These are phyloP conservation scores for Gorgonomyces haynaldii DNA, from an alignment of 192 early-diverging fungal species.

Conservation along the genomic window DNA sequence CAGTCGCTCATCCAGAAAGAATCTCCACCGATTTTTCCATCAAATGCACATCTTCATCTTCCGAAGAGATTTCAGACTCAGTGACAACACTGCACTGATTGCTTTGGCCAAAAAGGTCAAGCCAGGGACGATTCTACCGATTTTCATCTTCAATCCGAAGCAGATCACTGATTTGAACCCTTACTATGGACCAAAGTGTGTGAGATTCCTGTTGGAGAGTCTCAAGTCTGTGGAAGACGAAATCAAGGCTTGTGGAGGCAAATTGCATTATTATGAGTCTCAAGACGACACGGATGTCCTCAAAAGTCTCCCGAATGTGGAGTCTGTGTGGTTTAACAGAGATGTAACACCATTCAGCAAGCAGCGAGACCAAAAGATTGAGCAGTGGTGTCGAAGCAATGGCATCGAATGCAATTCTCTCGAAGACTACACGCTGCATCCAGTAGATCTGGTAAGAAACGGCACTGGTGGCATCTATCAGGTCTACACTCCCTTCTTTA, in stretches of 20 bases:
- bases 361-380: neutral
- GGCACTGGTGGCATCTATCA: neutral
- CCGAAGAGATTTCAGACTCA: constrained; percentile 13
- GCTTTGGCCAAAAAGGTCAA: neutral
- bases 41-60: constrained; percentile 13
- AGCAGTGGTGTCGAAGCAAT: neutral
- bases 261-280: neutral
- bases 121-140: constrained; percentile 1
- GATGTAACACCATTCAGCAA: constrained; percentile 1
- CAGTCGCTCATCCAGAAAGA: no score
- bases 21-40: no score
- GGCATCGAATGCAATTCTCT: neutral
- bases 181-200: constrained; percentile 1
- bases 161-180: neutral
- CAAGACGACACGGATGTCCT: neutral
- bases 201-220: constrained; percentile 3
- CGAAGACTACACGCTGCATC: constrained; percentile 7
- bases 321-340: neutral
- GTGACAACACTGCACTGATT: constrained; percentile 17
- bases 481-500: neutral
- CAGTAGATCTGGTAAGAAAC: neutral
- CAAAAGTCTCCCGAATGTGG: neutral
- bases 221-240: neutral
- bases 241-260: neutral
- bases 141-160: constrained; percentile 7